Evolutionary conservation across 768 basidiomycete species (phyloP).

Genomic region (Lentinula guzmanii): DNA sequence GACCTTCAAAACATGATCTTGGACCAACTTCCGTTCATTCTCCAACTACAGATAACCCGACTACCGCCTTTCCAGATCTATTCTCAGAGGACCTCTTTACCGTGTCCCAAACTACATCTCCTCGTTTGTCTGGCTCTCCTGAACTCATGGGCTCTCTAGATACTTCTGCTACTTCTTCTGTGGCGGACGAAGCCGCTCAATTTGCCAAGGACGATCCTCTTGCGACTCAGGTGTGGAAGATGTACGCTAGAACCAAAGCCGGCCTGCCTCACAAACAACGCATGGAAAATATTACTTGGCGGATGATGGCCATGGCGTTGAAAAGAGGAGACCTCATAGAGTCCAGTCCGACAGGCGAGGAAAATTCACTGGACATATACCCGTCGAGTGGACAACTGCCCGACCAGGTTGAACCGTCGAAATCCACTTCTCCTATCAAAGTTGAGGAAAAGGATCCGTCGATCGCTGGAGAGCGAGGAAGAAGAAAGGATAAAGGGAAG

Average conservation of each 20-base stretch:
- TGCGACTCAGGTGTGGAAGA: conserved; percentile 95
- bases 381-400: conserved; percentile 1
- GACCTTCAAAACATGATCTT: conserved; percentile 29
- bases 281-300: conserved; percentile 98
- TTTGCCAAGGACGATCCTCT: conserved; percentile 84
- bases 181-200: conserved; percentile 43
- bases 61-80: conserved; percentile 57
- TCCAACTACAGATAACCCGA: conserved; percentile 45
- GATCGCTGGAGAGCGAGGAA: conserved; percentile 52
- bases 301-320: conserved; percentile 95
- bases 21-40: conserved; percentile 26
- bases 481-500: conserved; percentile 78
- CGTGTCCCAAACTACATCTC: conserved; percentile 44
- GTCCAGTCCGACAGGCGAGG: conserved; percentile 48
- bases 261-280: conserved; percentile 85
- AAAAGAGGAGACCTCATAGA: conserved; percentile 36
- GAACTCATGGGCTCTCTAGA: conserved; percentile 34
- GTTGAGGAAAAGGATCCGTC: conserved; percentile 15
- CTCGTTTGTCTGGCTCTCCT: conserved; percentile 62
- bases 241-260: conserved; percentile 90
- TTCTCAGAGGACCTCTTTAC: conserved; percentile 66
- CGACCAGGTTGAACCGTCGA: neutral
- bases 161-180: conserved; percentile 33
- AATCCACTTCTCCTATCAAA: neutral
- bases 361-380: conserved; percentile 48